Evolutionary conservation across 2,329 filamentous ascomycete species (phyloP).

Genomic region (Arachnomyces sp.): DNA sequence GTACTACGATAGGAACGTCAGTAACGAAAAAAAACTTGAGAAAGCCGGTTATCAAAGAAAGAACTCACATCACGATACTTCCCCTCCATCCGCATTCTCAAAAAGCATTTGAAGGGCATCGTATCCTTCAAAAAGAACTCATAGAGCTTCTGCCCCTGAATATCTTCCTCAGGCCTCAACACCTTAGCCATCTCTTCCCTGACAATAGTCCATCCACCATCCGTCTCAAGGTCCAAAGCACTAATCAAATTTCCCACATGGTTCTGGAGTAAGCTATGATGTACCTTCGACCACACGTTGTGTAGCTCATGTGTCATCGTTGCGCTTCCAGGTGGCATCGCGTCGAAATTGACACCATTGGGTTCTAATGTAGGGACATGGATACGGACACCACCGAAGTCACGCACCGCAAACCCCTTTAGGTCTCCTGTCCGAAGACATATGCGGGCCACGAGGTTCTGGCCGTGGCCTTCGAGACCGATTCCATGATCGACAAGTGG

Average conservation of each 20-base stretch:
- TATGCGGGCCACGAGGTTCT: conserved; percentile 14
- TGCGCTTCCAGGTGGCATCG: conserved; percentile 12
- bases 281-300: conserved; percentile 13
- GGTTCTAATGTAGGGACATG: conserved; percentile 9
- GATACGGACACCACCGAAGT: conserved; percentile 15
- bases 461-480: conserved; percentile 43
- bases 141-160: conserved; percentile 2
- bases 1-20: too few species aligned
- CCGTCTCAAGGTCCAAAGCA: conserved; percentile 8
- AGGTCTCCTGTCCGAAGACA: conserved; percentile 10
- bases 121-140: conserved; percentile 13
- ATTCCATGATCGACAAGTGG: conserved; percentile 12
- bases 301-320: conserved; percentile 15
- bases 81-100: conserved; percentile 15
- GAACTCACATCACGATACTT: conserved; percentile 15
- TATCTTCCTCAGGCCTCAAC: conserved; percentile 1
- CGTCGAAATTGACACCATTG: conserved; percentile 8
- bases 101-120: conserved; percentile 16
- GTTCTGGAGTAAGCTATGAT: conserved; percentile 15
- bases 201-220: conserved; percentile 13
- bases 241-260: conserved; percentile 11
- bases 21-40: too few species aligned
- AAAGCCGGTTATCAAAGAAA: too few species aligned
- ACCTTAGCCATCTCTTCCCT: conserved; percentile 5
- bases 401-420: conserved; percentile 16